A percentile compares a stretch with the other conserved stretches of the same genome.
phyloP scores from a whole-genome alignment of 2,329 filamentous ascomycete genomes.

The Dendryphion nanum region DNA sequence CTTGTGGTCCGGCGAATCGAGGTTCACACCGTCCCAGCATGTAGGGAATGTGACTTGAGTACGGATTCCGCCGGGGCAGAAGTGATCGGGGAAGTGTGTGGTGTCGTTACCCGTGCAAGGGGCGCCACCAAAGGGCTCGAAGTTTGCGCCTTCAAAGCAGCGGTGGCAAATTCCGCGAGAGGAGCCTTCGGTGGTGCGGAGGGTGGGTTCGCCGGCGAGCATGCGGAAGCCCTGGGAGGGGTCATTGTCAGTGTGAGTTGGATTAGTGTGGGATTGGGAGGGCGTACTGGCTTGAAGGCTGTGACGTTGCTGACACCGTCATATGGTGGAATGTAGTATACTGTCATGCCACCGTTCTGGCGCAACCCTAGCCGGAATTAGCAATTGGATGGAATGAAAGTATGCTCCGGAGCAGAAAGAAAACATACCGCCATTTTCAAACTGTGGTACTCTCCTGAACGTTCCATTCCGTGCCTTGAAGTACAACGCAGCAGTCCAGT shows the following conservation, averaged over 20 bases:
- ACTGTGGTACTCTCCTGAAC: conserved; percentile 28
- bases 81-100: conserved; percentile 34
- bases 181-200: conserved; percentile 15
- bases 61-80: conserved; percentile 47
- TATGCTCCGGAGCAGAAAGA: no score
- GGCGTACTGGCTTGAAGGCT: conserved; percentile 26
- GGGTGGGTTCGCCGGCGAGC: conserved; percentile 24
- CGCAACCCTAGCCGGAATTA: no score
- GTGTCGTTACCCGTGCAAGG: conserved; percentile 40
- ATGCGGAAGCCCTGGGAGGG: conserved; percentile 31
- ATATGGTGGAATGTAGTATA: conserved; percentile 33
- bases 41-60: conserved; percentile 50
- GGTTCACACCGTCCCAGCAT: conserved; percentile 52
- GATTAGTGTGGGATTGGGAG: not conserved
- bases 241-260: no score
- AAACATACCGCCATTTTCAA: conserved; percentile 19
- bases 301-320: conserved; percentile 35
- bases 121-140: conserved; percentile 35
- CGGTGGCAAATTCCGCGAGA: conserved; percentile 42
- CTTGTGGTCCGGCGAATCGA: conserved; percentile 56
- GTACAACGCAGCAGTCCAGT: conserved; percentile 33
- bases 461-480: conserved; percentile 29
- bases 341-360: conserved; percentile 29
- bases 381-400: no score
- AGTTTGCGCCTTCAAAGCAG: conserved; percentile 44